Evolutionary conservation across 73 alveolate species (phyloP).

Genomic region (Symbiodinium natans): DNA sequence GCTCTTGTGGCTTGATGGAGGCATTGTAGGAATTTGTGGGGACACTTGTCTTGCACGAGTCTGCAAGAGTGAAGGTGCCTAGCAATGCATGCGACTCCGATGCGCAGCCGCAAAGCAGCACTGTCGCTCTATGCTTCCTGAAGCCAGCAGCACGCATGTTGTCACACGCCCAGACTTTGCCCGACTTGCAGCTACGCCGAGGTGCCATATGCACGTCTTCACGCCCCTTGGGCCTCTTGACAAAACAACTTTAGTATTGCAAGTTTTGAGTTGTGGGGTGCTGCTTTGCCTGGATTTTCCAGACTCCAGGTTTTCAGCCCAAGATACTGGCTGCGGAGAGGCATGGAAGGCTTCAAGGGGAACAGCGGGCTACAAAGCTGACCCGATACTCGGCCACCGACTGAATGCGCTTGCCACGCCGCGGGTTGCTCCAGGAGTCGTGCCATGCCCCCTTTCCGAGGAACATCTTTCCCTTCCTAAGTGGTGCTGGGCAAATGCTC

Average conservation of each 20-base stretch:
- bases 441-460: neutral
- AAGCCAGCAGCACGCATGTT: too few species aligned
- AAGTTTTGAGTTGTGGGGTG: neutral
- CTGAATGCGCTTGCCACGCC: too few species aligned
- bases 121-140: too few species aligned
- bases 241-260: neutral
- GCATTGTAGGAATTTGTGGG: too few species aligned
- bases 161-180: neutral
- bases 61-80: neutral
- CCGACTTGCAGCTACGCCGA: too few species aligned
- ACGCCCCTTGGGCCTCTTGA: constrained; percentile 63
- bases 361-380: constrained; percentile 72
- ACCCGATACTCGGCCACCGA: constrained; percentile 39
- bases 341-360: constrained; percentile 42
- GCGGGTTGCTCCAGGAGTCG: too few species aligned
- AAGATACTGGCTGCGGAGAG: constrained; percentile 45
- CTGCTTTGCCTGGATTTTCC: neutral
- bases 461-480: constrained; percentile 47
- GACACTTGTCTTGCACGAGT: too few species aligned
- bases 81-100: neutral
- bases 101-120: neutral
- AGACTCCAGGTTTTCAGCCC: constrained; percentile 28
- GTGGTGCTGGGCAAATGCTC: constrained; percentile 37
- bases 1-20: too few species aligned
- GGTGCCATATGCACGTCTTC: constrained; percentile 66